Evolutionary conservation across 1,139 yeast species (phyloP).

Genomic region (Yamadazyma blattariae): DNA sequence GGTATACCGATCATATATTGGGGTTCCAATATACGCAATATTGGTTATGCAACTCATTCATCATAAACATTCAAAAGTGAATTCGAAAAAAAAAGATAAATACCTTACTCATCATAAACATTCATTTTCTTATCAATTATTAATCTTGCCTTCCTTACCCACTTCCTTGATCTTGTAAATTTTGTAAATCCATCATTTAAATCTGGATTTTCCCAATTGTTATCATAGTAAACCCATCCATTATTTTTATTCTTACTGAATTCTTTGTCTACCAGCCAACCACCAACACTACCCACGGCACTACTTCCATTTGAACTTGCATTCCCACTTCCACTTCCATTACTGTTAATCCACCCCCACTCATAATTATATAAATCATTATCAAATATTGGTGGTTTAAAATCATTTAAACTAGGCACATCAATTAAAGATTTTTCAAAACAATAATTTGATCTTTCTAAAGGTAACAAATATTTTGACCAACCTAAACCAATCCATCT

Average conservation of each 20-base stretch:
- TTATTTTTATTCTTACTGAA: conserved; percentile 34
- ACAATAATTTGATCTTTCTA: conserved; percentile 50
- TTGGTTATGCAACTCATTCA: too few relatives aligned
- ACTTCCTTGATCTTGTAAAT: conserved; percentile 50
- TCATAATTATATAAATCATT: conserved; percentile 38
- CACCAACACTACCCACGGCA: too few relatives aligned
- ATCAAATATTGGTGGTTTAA: conserved; percentile 48
- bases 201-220: conserved; percentile 45
- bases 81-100: too few relatives aligned
- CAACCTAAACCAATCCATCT: conserved; percentile 65
- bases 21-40: too few relatives aligned
- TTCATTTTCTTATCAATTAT: conserved; percentile 40
- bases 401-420: conserved; percentile 29
- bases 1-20: too few relatives aligned
- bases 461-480: conserved; percentile 49
- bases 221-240: conserved; percentile 57
- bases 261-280: conserved; percentile 48
- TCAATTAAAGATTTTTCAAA: conserved; percentile 37
- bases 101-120: conserved; percentile 22
- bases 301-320: too few relatives aligned
- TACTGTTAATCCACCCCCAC: conserved; percentile 57
- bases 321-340: too few relatives aligned
- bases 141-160: conserved; percentile 49
- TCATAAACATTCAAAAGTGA: too few relatives aligned
- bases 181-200: conserved; percentile 46